These are phyloP conservation scores for Ceratocystis papillata DNA, from an alignment of 2,329 filamentous ascomycete species.

Conservation along the genomic window DNA sequence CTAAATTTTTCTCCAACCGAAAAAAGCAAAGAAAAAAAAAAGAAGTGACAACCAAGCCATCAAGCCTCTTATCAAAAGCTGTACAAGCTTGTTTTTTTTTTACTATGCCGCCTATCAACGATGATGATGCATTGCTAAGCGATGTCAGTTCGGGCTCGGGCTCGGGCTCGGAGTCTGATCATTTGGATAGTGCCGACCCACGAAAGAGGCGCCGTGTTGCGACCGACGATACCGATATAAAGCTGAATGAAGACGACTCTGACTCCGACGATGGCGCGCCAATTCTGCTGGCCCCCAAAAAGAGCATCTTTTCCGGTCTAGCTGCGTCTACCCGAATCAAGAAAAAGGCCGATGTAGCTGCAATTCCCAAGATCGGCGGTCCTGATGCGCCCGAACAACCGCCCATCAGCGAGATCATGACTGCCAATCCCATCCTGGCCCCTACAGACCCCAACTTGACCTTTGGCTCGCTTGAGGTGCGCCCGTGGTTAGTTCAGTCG, in stretches of 20 bases:
- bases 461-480: constrained; percentile 62
- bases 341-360: constrained; percentile 30
- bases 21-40: not conserved
- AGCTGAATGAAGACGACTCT: constrained; percentile 27
- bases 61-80: not conserved
- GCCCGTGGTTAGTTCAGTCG: constrained; percentile 80
- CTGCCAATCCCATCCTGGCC: constrained; percentile 36
- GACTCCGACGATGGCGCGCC: constrained; percentile 28
- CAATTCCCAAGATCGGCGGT: constrained; percentile 26
- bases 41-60: not conserved
- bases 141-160: constrained; percentile 29
- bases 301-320: constrained; percentile 34
- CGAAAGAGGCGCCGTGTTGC: constrained; percentile 36
- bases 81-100: not conserved
- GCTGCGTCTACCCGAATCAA: constrained; percentile 46
- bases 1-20: not conserved
- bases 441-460: constrained; percentile 48
- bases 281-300: constrained; percentile 28
- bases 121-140: constrained; percentile 13
- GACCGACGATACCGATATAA: constrained; percentile 28
- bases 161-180: constrained; percentile 41
- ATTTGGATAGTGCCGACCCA: constrained; percentile 37
- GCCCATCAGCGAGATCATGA: constrained; percentile 21
- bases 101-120: constrained; percentile 23
- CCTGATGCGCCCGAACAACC: constrained; percentile 21